Conservation (phyloP, 108 stramenopile species). For the Hondaea fermentalgiana region DNA sequence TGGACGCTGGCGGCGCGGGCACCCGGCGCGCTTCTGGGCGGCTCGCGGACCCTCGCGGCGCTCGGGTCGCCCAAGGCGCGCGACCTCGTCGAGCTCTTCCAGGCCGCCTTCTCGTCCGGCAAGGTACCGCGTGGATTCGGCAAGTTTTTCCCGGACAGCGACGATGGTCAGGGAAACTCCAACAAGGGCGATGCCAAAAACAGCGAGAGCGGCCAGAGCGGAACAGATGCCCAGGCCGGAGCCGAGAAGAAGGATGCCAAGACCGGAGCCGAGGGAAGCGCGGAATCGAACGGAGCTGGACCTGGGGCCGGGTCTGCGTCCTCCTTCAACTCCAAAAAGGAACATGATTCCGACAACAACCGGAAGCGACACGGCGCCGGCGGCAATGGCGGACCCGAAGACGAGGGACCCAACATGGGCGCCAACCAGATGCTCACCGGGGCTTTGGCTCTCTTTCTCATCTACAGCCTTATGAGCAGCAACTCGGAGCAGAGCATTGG, state of each 20-base stretch:
- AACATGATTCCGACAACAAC: background rate
- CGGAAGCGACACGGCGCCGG: background rate
- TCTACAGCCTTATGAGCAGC: background rate
- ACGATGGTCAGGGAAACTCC: background rate
- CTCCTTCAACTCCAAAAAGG: background rate
- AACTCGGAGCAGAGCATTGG: background rate
- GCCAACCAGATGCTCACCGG: background rate
- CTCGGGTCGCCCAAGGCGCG: background rate
- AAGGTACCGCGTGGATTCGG: background rate
- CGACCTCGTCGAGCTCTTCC: background rate
- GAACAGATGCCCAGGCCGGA: background rate
- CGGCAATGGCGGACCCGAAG: background rate
- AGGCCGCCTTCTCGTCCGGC: background rate
- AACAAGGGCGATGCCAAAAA: background rate
- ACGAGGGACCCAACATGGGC: background rate
- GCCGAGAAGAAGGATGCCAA: background rate
- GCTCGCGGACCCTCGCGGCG: background rate
- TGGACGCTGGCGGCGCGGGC: background rate
- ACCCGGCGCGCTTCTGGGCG: background rate
- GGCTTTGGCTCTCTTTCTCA: background rate
- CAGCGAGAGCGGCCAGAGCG: background rate
- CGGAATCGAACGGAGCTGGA: background rate
- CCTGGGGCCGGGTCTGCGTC: background rate
- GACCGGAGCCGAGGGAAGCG: background rate
- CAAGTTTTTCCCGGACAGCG: background rate